Evolutionary conservation across 345 rosid species (phyloP).

Genomic region (Lenwebbia sp.): DNA sequence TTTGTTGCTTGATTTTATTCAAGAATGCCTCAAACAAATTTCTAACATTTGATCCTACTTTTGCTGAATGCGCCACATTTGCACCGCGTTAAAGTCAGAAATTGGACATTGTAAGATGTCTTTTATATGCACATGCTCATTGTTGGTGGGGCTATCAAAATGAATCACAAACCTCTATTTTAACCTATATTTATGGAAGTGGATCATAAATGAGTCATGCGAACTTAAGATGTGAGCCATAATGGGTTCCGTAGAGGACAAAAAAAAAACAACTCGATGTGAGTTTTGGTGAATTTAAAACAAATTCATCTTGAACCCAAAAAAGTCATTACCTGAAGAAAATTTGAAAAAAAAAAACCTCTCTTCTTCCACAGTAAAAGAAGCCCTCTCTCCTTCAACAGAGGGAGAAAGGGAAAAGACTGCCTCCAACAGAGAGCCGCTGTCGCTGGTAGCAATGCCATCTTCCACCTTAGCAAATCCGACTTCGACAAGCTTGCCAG

Average conservation of each 20-base stretch:
- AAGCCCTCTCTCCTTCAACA: neutral
- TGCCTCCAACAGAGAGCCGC: neutral
- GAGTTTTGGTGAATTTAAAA: neutral
- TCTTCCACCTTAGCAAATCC: constrained; percentile 58
- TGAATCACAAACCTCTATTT: neutral
- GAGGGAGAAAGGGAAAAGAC: neutral
- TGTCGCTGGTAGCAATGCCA: constrained; percentile 32
- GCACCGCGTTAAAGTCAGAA: neutral
- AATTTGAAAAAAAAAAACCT: too few relatives aligned
- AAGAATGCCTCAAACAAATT: neutral
- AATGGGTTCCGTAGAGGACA: rapidly evolving
- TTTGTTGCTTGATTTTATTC: neutral
- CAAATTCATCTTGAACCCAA: neutral
- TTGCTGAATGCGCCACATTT: neutral
- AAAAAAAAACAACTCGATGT: neutral
- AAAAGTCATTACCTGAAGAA: neutral
- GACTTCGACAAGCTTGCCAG: constrained; percentile 40
- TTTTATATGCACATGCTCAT: neutral
- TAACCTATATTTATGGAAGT: neutral
- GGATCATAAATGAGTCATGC: neutral
- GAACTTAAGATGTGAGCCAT: neutral
- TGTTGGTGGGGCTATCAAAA: neutral
- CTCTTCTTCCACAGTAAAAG: too few relatives aligned
- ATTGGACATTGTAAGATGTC: neutral
- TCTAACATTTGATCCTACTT: neutral